These are phyloP conservation scores for Backusella mclennaniae DNA, from an alignment of 192 early-diverging fungal genomes.

Conservation along the genomic window DNA sequence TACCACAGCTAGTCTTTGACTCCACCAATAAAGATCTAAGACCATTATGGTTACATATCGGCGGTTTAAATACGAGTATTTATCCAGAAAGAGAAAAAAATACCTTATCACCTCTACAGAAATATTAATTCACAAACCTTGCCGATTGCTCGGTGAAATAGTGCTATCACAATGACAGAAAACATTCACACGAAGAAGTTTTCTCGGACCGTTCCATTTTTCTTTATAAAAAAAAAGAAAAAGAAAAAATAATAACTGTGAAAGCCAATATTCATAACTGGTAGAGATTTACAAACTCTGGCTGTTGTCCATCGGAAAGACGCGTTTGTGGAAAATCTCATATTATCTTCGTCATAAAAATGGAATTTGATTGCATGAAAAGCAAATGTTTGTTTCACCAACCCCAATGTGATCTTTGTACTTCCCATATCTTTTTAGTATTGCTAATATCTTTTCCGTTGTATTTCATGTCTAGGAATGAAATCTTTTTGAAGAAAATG, in stretches of 20 bases:
- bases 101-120: background rate
- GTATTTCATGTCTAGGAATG: background rate
- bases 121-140: background rate
- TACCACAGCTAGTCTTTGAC: background rate
- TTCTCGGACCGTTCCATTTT: background rate
- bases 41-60: background rate
- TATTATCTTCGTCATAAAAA: background rate
- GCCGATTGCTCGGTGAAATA: slow-evolving; percentile 5
- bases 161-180: background rate
- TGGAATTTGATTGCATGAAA: background rate
- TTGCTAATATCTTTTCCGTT: background rate
- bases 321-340: background rate
- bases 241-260: background rate
- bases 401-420: background rate
- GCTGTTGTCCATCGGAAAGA: background rate
- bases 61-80: background rate
- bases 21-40: background rate
- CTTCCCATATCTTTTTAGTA: background rate
- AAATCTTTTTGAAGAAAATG: background rate
- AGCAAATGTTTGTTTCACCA: background rate
- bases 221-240: background rate
- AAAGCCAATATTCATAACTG: background rate
- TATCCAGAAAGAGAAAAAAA: slow-evolving; percentile 3
- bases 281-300: background rate
- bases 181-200: background rate